Percentiles rank a stretch among this genome's conserved stretches.
These are phyloP conservation scores for Mrakia gelida DNA, from an alignment of 768 basidiomycete genomes.

Conservation along the genomic window DNA sequence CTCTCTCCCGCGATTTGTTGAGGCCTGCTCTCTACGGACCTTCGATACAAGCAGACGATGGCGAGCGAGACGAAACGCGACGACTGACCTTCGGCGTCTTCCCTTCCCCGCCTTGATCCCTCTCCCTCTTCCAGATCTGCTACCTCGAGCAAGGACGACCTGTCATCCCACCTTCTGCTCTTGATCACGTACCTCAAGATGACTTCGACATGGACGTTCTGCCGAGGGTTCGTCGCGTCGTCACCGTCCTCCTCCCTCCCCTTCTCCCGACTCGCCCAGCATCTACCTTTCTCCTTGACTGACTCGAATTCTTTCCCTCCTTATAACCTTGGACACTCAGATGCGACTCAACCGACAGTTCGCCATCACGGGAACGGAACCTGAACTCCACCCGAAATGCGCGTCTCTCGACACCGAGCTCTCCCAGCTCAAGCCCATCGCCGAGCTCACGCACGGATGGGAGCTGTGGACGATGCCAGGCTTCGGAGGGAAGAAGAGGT, in stretches of 20 bases:
- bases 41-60: too few relatives aligned
- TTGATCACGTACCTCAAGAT: neutral
- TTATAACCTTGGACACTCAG: too few relatives aligned
- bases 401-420: neutral
- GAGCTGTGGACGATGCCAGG: conserved; percentile 13
- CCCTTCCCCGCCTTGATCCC: neutral
- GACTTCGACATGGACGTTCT: conserved; percentile 4
- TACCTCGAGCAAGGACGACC: neutral
- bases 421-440: neutral
- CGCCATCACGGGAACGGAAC: neutral
- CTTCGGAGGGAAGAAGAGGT: conserved; percentile 5
- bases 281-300: too few relatives aligned
- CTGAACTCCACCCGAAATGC: conserved; percentile 3
- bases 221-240: neutral
- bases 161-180: neutral
- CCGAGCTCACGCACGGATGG: conserved; percentile 5
- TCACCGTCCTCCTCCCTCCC: neutral
- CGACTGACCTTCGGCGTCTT: neutral
- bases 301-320: too few relatives aligned
- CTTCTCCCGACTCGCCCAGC: neutral
- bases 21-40: too few relatives aligned
- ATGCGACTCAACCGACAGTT: conserved; percentile 19
- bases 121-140: conserved; percentile 7
- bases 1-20: too few relatives aligned
- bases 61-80: neutral